Evolutionary conservation across 2,329 filamentous ascomycete genomes (phyloP).

Genomic region (Xylariaceae sp.): DNA sequence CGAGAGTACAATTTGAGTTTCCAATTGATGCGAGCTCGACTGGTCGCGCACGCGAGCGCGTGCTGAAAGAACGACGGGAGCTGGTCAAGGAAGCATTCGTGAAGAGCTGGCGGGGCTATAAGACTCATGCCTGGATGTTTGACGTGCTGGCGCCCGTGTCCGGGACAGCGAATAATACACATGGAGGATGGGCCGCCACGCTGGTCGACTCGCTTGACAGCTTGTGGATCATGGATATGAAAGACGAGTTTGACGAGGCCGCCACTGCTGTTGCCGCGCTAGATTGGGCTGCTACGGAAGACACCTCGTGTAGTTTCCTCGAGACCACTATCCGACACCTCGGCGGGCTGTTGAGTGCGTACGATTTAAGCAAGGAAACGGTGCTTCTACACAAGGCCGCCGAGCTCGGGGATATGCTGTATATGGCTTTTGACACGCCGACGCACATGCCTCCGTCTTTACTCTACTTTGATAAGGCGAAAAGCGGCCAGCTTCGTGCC

Average conservation of each 20-base stretch:
- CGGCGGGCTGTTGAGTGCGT: slow-evolving; percentile 40
- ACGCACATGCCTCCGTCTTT: slow-evolving; percentile 45
- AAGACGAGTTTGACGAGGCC: slow-evolving; percentile 46
- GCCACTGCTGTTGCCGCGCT: slow-evolving; percentile 41
- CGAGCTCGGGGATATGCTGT: slow-evolving; percentile 45
- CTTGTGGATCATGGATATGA: slow-evolving; percentile 47
- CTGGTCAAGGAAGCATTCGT: slow-evolving; percentile 36
- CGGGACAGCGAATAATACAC: slow-evolving; percentile 39
- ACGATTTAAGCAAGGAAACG: slow-evolving; percentile 38
- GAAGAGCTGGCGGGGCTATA: slow-evolving; percentile 43
- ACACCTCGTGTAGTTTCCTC: slow-evolving; percentile 38
- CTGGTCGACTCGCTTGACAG: slow-evolving; percentile 50
- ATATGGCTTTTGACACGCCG: slow-evolving; percentile 43
- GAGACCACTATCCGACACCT: slow-evolving; percentile 44
- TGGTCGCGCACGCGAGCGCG: slow-evolving; percentile 7
- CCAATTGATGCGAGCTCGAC: slow-evolving; percentile 4
- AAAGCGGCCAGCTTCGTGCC: slow-evolving; percentile 34
- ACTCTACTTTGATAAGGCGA: slow-evolving; percentile 42
- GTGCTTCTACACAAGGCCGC: slow-evolving; percentile 40
- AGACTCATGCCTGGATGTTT: slow-evolving; percentile 44
- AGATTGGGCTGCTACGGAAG: slow-evolving; percentile 42
- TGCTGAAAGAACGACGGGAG: slow-evolving; percentile 28
- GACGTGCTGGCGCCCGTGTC: slow-evolving; percentile 46
- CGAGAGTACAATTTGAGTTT: slow-evolving; percentile 11
- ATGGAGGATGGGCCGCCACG: slow-evolving; percentile 49